Base-by-base conservation (phyloP, 179 eudicot genomes). In the Beta macrorhiza region DNA sequence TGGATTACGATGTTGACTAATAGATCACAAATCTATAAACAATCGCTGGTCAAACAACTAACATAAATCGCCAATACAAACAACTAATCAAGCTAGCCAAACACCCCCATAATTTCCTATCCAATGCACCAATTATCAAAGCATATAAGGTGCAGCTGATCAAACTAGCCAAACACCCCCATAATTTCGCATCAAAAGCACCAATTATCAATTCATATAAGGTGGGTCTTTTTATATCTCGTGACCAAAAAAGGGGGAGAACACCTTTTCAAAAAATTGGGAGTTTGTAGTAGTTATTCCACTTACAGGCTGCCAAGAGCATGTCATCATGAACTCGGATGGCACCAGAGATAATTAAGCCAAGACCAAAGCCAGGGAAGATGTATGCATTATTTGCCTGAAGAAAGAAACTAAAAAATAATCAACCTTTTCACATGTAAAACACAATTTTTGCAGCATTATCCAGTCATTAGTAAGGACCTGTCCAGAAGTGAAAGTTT, bases 371-470 rank as follows among this genome's bases (percentile, higher is more conserved):
- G 70, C 99, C 99, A 32, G 99, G 99, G 82, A 95, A 95, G 80
- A 95, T 95, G 87, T 95, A 95, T n/a, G 97, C 93, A 87, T 95
- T 95, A 85, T 95, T 95, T 82, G 99, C 83, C 99, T 95, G 93
- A 72, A 73, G 22, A 69, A 67, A 67, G 49, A 80, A 32, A 45
- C 19, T 5, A 13, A 71, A 65, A 5, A 49, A 14, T 37, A 3
- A 65, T 79, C 65, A 57, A 65, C 19, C 25, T 44, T 29, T 52
- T 45, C 62, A 57, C 7, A 73, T 17, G 29, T 55, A 42, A 58
- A 75, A 14, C 61, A 69, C 32, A 69, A 69, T 11, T 6, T 65
- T 3, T 67, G 13, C 7, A 15, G 79, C 64, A 22, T 42, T 55
- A 71, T 42, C 22, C 3, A 37, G 75, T 16, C 22, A 25, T 6